Conservation (phyloP, 2,329 filamentous ascomycete species). For the Botrytis fabae region DNA sequence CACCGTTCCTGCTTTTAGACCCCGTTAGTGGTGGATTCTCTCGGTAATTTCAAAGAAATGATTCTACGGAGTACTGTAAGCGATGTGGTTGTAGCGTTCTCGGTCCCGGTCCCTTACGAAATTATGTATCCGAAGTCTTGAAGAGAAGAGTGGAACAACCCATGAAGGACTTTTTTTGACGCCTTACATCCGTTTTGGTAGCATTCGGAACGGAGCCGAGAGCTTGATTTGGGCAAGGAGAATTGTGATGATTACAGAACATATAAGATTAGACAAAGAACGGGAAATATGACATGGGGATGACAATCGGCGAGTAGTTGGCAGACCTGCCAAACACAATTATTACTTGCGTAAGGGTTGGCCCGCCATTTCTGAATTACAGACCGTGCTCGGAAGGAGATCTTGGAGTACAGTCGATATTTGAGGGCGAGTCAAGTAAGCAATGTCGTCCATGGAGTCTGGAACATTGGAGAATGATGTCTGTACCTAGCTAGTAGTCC, state of each 20-base stretch:
- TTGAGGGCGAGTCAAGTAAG: constrained; percentile 6
- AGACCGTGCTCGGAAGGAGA: constrained; percentile 12
- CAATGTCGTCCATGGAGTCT: background rate
- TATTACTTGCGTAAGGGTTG: constrained; percentile 10
- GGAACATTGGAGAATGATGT: constrained; percentile 16
- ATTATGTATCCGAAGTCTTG: constrained; percentile 3
- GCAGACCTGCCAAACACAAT: constrained; percentile 3
- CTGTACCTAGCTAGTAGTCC: constrained; percentile 5
- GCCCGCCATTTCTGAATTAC: background rate
- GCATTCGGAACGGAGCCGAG: constrained; percentile 8
- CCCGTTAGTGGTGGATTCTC: constrained; percentile 1
- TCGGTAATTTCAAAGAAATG: constrained; percentile 13
- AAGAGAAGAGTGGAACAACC: background rate
- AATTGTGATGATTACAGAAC: constrained; percentile 12
- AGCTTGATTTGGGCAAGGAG: background rate
- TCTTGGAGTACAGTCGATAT: constrained; percentile 2
- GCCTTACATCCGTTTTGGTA: background rate
- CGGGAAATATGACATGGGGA: background rate
- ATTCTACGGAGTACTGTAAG: constrained; percentile 2
- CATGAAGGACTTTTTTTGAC: constrained; percentile 2
- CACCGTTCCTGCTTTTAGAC: constrained; percentile 13
- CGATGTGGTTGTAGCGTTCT: constrained; percentile 15
- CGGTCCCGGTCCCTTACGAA: background rate
- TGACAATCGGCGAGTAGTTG: background rate
- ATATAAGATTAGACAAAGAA: constrained; percentile 10